Evolutionary conservation across 2,329 filamentous ascomycete genomes (phyloP).

Genomic region (Mollisiaceae sp.): DNA sequence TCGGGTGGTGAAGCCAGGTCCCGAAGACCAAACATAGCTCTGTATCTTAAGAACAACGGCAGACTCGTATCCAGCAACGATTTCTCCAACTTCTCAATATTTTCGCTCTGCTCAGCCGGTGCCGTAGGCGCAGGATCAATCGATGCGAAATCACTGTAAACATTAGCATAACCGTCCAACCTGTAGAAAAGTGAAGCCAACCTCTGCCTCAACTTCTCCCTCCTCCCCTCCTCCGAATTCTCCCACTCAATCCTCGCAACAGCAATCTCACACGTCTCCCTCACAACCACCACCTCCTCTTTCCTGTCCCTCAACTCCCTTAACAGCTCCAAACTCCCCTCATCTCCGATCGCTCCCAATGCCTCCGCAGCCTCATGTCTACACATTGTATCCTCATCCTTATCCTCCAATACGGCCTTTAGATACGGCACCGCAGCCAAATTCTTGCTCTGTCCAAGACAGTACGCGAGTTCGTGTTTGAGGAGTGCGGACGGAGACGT

Average conservation of each 20-base stretch:
- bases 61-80: conserved; percentile 78
- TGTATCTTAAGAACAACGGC: conserved; percentile 90
- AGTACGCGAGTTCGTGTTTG: conserved; percentile 98
- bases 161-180: conserved; percentile 29
- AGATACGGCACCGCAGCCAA: conserved; percentile 74
- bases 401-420: conserved; percentile 74
- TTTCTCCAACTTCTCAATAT: conserved; percentile 76
- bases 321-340: conserved; percentile 74
- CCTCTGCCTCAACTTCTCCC: conserved; percentile 83
- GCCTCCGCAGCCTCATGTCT: conserved; percentile 96
- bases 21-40: conserved; percentile 96
- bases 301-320: conserved; percentile 74
- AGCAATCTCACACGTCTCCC: conserved; percentile 96
- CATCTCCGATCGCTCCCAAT: conserved; percentile 82
- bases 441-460: conserved; percentile 88
- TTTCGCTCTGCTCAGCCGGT: conserved; percentile 63
- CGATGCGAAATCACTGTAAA: conserved; percentile 83
- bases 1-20: conserved; percentile 94
- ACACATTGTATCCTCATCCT: conserved; percentile 91
- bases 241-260: conserved; percentile 95
- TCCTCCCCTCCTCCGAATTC: conserved; percentile 71
- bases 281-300: conserved; percentile 80
- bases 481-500: conserved; percentile 83
- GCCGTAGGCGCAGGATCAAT: conserved; percentile 94
- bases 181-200: conserved; percentile 47